These are phyloP conservation scores for Fusarium coffeatum DNA, from an alignment of 2,329 filamentous ascomycete genomes.

Conservation along the genomic window DNA sequence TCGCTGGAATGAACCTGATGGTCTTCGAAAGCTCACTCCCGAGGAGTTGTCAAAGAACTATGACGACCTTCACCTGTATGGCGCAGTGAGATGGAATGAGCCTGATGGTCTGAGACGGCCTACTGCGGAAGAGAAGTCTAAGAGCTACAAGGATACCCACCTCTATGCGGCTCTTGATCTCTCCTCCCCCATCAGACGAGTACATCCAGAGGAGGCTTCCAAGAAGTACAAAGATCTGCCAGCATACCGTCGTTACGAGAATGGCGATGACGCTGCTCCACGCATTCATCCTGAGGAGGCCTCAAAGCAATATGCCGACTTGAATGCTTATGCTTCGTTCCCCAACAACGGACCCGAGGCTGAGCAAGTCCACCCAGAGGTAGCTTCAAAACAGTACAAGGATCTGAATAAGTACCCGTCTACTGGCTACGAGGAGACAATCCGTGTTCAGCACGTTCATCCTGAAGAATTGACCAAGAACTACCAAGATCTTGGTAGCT, in stretches of 20 bases:
- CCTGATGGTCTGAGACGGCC: conserved; percentile 49
- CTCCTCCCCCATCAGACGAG: conserved; percentile 21
- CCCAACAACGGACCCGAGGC: conserved; percentile 41
- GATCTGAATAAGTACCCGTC: conserved; percentile 50
- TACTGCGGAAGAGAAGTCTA: conserved; percentile 54
- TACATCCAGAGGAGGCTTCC: conserved; percentile 48
- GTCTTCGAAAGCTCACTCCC: conserved; percentile 49
- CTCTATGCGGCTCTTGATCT: conserved; percentile 48
- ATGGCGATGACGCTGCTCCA: conserved; percentile 38
- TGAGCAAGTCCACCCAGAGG: conserved; percentile 46
- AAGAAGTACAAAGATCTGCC: conserved; percentile 49
- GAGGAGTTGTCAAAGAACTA: conserved; percentile 55
- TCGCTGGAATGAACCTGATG: conserved; percentile 55
- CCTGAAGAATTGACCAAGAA: conserved; percentile 54
- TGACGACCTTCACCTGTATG: conserved; percentile 54
- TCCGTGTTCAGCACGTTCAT: conserved; percentile 46
- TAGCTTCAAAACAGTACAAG: conserved; percentile 50
- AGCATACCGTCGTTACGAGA: conserved; percentile 45
- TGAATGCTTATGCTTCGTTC: conserved; percentile 50
- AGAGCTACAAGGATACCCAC: conserved; percentile 54
- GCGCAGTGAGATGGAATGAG: conserved; percentile 53
- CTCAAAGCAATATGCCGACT: conserved; percentile 53
- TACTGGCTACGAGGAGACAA: conserved; percentile 48
- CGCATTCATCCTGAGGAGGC: conserved; percentile 51
- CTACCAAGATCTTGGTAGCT: conserved; percentile 57